Evolutionary conservation across 1,284 basidiomycete species (phyloP), one percentile per base, ranked within the genome.

Genomic region (Puccinia coronata): DNA sequence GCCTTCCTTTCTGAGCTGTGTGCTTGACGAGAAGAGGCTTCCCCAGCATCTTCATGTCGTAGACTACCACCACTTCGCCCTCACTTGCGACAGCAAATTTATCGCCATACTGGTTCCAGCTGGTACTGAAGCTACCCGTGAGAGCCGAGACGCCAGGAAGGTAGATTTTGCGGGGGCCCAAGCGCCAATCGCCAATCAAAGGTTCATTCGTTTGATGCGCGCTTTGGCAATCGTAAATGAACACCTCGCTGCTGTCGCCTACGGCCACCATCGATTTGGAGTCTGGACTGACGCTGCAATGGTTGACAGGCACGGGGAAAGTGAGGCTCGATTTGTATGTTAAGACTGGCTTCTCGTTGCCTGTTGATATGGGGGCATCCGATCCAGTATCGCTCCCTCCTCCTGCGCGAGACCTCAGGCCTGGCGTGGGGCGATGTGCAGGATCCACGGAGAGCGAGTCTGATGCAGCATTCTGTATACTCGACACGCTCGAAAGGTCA

Each of bases 221-320:
- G 49, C 25, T 41, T 25, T 53, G 65, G 55, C 70, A 65, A 49
- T 80, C 79, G 36, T 73, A 80, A n/a, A 80, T 36, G 31, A 80
- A 80, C 2, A 80, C 79, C 67, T 80, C 70, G 59, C 63, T 80
- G 39, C 79, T 80, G 28, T 80, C 79, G 16, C 79, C 79, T n/a
- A 80, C 79, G 1, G 79, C 79, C 23, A 80, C 79, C 70, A 80
- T 63, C 31, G 70, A 65, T 73, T 41, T 72, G 28, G 31, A 57
- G 61, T 80, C 69, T 31, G 69, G 79, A 28, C 57, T 73, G n/a
- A 80, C 57, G 55, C 70, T 73, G 72, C 79, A 80, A 57, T 80
- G 79, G 55, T 80, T 80, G 12, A 80, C 79, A 0, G 79, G 70
- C 5, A 80, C 69, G 3, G 79, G 79, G 43, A 80, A 51, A 28